Base-by-base conservation (phyloP, 805 yeast genomes). In the Candida sakaeoensis region DNA sequence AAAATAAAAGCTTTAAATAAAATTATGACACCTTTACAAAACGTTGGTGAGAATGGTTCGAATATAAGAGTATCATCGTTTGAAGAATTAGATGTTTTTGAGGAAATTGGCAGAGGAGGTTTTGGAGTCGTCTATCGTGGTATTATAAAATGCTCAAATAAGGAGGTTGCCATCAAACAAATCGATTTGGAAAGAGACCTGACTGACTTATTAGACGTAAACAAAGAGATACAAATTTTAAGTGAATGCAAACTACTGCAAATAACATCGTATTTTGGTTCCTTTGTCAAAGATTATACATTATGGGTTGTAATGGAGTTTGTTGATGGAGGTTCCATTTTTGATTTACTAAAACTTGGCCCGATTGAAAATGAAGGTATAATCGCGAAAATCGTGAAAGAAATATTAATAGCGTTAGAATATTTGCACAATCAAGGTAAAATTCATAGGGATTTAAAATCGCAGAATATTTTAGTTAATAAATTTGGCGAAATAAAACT, bases 221-320 rank as follows among this genome's bases (percentile, higher is more conserved):
- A 82, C 52, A 75, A 77, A 45, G 95, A 85, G 51, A 84, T 85
- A 35, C 70, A 74, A 42, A 78, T 85, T 12, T 66, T 85, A 9
- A 75, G 86, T 9, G 83, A 80, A 15, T 85, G 93, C 58, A 65
- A 75, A 37, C 70, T 75, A 37, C 63, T 72, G 2, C 80, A 79
- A 51, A 77, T 85, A 33, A 85, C 91, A 2, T 68, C 66, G 42
- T 85, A 82, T 51, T 69, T 75, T 50, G 93, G 91, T 8, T 81
- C 87, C 45, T 82, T 83, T 55, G 80, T 82, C 23, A 73, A 74
- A 47, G 81, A 82, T 27, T 77, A 72, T 54, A 82, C 82, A 55
- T 68, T 85, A 10, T 83, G 90, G 89, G 84, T 85, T 39, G 71
- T 83, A 9, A 85, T 85, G 93, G 95, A 85, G 57, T 81, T 63